Conservation (phyloP, 2,329 filamentous ascomycete genomes). For the Claviceps lovelessii region DNA sequence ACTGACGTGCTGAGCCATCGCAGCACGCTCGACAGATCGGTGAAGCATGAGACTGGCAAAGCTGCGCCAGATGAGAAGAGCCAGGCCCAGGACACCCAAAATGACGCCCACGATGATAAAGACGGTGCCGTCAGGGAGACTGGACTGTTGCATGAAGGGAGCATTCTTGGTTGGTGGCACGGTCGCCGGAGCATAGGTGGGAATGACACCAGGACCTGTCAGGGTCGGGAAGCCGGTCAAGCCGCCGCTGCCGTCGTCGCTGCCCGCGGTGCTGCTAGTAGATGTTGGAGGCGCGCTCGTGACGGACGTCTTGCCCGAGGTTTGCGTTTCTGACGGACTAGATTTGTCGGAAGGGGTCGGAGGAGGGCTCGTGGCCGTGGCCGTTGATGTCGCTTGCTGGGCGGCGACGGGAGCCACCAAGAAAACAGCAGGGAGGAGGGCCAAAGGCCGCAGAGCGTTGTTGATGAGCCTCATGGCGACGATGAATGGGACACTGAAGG, state of each 20-base stretch:
- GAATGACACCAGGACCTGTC: conserved; percentile 24
- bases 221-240: conserved; percentile 27
- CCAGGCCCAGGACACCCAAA: conserved; percentile 66
- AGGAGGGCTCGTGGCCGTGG: conserved; percentile 6
- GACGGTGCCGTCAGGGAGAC: conserved; percentile 77
- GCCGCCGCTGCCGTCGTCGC: conserved; percentile 4
- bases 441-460: conserved; percentile 13
- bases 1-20: conserved; percentile 54
- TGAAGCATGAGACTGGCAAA: conserved; percentile 84
- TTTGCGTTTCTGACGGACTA: background rate
- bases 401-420: conserved; percentile 19
- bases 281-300: conserved; percentile 9
- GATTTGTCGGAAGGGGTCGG: background rate
- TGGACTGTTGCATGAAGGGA: conserved; percentile 83
- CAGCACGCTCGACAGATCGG: conserved; percentile 74
- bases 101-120: conserved; percentile 90
- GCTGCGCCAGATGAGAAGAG: conserved; percentile 76
- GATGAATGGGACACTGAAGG: background rate
- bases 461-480: conserved; percentile 14
- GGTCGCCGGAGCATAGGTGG: conserved; percentile 54
- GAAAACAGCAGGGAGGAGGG: conserved; percentile 15
- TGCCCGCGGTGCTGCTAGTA: background rate
- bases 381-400: conserved; percentile 10
- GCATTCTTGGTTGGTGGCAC: conserved; percentile 75
- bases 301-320: conserved; percentile 6